Base-by-base conservation (phyloP, 2,329 filamentous ascomycete genomes). In the Cordyceps fumosorosea region DNA sequence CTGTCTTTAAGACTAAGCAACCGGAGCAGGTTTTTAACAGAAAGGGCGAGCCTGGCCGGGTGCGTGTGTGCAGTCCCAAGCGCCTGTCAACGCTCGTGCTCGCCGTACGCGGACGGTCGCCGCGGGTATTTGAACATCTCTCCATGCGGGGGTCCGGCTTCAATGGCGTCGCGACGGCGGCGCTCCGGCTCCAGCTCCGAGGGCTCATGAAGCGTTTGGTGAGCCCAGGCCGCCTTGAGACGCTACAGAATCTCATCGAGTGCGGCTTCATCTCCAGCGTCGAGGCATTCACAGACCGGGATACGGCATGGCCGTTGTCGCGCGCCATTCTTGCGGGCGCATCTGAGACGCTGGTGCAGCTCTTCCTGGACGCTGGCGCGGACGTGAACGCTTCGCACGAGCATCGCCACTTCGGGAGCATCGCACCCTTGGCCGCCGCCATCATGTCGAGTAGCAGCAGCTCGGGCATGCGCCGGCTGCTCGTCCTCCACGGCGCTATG, bases 251-350 rank as follows among this genome's bases (percentile, higher is more conserved):
- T 16, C 56, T 59, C 47, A 52, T 45, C 12, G 47, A 42, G 34
- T 10, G 44, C 22, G 47, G 47, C 11, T 59, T 59, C 48, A 5
- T 59, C 0, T 16, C 44, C 8, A 3, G n/a, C 4, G 37, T 59
- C 18, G 56, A 26, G 37, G 24, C 16, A 22, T 47, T 34, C 12
- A 26, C 56, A 16, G 18, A 22, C 37, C 18, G 8, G 1, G 47
- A 52, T 6, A 44, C 37, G 3, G 56, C 56, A 2, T 59, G 56
- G 56, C 56, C 56, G 34, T 22, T 59, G 20, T 48, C 56, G 34
- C 56, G 56, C 16, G 56, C 47, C 47, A 59, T 59, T 6, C 16
- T 59, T 5, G 56, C 56, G 6, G 56, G 56, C 18, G 56, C 56
- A 3, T 51, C 45, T 3, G 34, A 42, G 10, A 37, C 51, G 10